Percentiles rank a stretch among this genome's conserved stretches.
Conservation (phyloP, 768 basidiomycete genomes). For the Tulasnella calospora region DNA sequence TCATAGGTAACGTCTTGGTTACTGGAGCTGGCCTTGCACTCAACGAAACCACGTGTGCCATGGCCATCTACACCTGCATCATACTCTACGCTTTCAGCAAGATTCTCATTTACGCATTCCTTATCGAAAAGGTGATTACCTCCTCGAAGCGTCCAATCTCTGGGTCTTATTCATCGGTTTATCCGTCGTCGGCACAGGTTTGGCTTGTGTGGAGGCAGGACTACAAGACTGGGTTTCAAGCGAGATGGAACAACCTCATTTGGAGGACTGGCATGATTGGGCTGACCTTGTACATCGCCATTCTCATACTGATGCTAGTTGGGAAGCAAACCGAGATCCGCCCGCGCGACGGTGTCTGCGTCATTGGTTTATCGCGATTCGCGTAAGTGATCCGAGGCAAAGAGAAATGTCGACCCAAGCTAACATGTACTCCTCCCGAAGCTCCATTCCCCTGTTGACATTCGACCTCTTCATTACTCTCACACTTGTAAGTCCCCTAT, state of each 20-base stretch:
- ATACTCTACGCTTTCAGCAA: slow-evolving; percentile 39
- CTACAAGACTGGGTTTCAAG: slow-evolving; percentile 17
- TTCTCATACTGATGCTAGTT: slow-evolving; percentile 41
- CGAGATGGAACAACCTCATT: slow-evolving; percentile 41
- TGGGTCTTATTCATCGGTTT: no score
- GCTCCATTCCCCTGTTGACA: slow-evolving; percentile 43
- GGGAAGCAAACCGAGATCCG: slow-evolving; percentile 30
- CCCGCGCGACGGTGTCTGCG: slow-evolving; percentile 40
- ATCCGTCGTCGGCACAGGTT: slow-evolving; percentile 20
- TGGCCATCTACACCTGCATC: slow-evolving; percentile 46
- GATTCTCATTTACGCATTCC: slow-evolving; percentile 47
- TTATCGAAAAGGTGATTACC: slow-evolving; percentile 33
- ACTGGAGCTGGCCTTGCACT: slow-evolving; percentile 46
- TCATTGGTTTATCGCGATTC: slow-evolving; percentile 46
- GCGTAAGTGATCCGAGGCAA: slow-evolving; percentile 32
- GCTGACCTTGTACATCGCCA: slow-evolving; percentile 40
- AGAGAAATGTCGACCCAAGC: background rate
- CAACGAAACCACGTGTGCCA: slow-evolving; percentile 38
- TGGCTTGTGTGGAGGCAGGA: slow-evolving; percentile 29
- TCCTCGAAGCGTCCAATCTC: background rate
- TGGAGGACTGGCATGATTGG: slow-evolving; percentile 42
- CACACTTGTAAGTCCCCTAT: slow-evolving; percentile 5
- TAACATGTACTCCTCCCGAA: background rate
- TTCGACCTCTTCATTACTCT: slow-evolving; percentile 47
- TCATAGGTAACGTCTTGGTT: slow-evolving; percentile 43